These are phyloP conservation scores for Usnea hakonensis DNA, from an alignment of 495 filamentous ascomycete genomes.

Conservation along the genomic window DNA sequence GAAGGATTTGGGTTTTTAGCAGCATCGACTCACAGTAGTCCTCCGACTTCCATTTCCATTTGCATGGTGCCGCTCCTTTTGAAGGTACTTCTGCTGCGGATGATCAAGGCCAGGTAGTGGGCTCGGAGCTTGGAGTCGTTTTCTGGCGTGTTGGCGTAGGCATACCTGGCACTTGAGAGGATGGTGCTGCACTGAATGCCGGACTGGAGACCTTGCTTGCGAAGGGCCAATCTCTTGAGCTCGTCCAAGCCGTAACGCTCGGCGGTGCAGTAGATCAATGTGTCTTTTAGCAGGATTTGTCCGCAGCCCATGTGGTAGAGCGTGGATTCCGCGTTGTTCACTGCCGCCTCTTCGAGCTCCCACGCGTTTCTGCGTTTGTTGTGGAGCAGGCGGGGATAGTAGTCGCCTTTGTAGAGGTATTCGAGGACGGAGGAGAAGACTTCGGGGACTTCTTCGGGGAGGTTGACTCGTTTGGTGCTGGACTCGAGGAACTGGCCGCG, in stretches of 20 bases:
- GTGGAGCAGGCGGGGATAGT: conserved; percentile 69
- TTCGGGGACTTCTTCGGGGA: conserved; percentile 81
- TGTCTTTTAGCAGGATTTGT: conserved; percentile 72
- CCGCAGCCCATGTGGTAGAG: conserved; percentile 58
- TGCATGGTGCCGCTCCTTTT: conserved; percentile 96
- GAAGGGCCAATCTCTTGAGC: conserved; percentile 71
- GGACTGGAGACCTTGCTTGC: conserved; percentile 77
- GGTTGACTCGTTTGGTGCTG: conserved; percentile 59
- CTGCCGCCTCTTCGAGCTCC: conserved; percentile 56
- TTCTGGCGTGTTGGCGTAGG: conserved; percentile 83
- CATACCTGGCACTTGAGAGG: conserved; percentile 71
- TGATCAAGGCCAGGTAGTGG: conserved; percentile 88
- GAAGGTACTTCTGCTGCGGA: conserved; percentile 74
- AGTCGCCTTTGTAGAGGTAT: conserved; percentile 91
- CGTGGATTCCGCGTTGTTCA: conserved; percentile 44
- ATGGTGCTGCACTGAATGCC: conserved; percentile 81
- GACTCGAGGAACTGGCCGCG: conserved; percentile 56
- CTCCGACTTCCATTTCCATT: conserved; percentile 82
- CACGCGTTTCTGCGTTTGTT: conserved; percentile 59
- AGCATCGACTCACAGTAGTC: conserved; percentile 44
- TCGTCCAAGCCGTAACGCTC: conserved; percentile 72
- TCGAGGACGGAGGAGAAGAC: conserved; percentile 86
- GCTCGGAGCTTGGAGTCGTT: conserved; percentile 80
- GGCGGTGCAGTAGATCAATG: conserved; percentile 83
- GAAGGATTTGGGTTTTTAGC: too few relatives aligned